A percentile compares a stretch with the other conserved stretches of the same genome.
These are phyloP conservation scores for Ehretia macrophylla DNA, from an alignment of 257 asterid genomes.

Conservation along the genomic window DNA sequence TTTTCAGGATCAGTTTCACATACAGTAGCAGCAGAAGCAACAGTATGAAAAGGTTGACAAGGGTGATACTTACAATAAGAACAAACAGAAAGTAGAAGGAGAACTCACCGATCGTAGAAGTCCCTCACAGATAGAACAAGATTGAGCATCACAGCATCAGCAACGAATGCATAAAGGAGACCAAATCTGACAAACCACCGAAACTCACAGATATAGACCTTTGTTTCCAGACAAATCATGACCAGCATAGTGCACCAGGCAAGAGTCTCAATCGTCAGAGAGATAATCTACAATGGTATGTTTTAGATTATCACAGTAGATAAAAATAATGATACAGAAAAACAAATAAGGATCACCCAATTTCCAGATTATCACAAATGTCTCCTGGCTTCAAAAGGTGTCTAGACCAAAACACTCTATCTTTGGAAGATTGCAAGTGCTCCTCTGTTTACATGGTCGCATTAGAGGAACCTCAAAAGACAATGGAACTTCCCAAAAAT, in stretches of 20 bases:
- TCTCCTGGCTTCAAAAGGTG: too few relatives aligned
- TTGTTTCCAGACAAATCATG: conserved; percentile 63
- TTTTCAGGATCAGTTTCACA: too few relatives aligned
- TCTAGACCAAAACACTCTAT: too few relatives aligned
- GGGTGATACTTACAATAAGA: background rate
- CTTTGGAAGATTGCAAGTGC: too few relatives aligned
- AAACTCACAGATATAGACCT: conserved; percentile 61
- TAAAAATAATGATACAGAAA: background rate
- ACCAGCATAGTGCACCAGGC: conserved; percentile 70
- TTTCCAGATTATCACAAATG: background rate
- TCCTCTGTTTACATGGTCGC: too few relatives aligned
- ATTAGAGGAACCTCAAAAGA: too few relatives aligned
- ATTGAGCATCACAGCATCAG: conserved; percentile 66
- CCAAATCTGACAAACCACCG: conserved; percentile 87
- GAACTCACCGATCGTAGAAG: conserved; percentile 48
- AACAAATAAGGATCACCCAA: background rate
- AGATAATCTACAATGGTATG: conserved; percentile 53
- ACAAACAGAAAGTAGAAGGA: background rate
- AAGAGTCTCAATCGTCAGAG: conserved; percentile 51
- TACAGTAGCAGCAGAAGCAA: too few relatives aligned
- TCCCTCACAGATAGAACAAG: conserved; percentile 47
- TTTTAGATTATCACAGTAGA: background rate
- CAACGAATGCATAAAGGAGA: conserved; percentile 55
- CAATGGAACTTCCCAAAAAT: too few relatives aligned
- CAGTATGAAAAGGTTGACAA: background rate